Evolutionary conservation across 2,329 filamentous ascomycete species (phyloP).

Genomic region (Magnaporthales sp.): DNA sequence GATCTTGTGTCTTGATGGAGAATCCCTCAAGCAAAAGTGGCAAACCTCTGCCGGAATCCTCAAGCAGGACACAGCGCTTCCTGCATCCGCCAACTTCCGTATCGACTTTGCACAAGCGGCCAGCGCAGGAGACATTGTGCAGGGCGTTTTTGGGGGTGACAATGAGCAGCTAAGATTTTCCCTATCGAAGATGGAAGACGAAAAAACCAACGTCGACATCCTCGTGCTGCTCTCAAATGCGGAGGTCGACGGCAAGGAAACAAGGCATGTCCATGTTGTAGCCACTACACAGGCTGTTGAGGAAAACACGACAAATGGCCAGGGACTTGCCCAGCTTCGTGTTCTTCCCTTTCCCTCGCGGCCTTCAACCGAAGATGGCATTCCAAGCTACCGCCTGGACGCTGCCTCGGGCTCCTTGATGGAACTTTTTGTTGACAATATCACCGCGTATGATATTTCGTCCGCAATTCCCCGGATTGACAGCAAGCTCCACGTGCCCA

Average conservation of each 20-base stretch:
- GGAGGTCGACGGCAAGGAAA: constrained; percentile 14
- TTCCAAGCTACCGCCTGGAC: constrained; percentile 45
- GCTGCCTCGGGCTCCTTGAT: constrained; percentile 55
- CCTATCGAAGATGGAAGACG: constrained; percentile 34
- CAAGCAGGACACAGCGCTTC: constrained; percentile 28
- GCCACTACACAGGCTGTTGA: constrained; percentile 12
- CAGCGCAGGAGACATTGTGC: constrained; percentile 37
- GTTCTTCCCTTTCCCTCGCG: constrained; percentile 3
- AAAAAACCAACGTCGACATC: constrained; percentile 40
- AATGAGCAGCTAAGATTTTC: constrained; percentile 43
- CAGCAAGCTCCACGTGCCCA: constrained; percentile 42
- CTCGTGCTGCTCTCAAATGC: constrained; percentile 41
- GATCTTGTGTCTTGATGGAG: constrained; percentile 50
- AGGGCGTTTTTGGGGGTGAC: constrained; percentile 46
- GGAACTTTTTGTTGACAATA: constrained; percentile 41
- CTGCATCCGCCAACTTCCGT: constrained; percentile 20
- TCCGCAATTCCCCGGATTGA: constrained; percentile 52
- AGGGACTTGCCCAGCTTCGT: constrained; percentile 12
- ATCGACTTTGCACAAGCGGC: constrained; percentile 42
- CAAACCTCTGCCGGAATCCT: constrained; percentile 32
- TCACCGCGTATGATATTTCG: constrained; percentile 57
- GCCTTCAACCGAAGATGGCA: neutral
- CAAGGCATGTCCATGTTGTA: constrained; percentile 25
- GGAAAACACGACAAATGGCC: constrained; percentile 8
- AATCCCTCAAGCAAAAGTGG: constrained; percentile 41